Base-by-base conservation (phyloP, 2,329 filamentous ascomycete genomes). In the Trichoderma hamatum region DNA sequence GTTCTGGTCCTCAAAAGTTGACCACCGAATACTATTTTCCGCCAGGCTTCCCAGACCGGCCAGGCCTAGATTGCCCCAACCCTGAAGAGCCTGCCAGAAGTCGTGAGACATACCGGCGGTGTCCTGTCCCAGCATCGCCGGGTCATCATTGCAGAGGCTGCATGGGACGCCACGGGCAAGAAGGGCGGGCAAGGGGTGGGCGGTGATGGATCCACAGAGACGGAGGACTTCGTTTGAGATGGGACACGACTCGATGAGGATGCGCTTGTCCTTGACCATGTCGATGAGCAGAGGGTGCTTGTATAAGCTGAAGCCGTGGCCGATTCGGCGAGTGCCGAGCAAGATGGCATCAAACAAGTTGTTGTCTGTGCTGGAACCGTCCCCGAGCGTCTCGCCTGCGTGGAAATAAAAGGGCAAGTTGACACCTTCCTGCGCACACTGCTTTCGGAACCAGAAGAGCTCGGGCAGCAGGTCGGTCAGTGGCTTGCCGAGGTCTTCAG, bases 321-420 rank as follows among this genome's bases (percentile, higher is more conserved):
- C 95, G 71, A 99, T 96, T 70, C 96, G 88, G 65, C 95, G 85
- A 0, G 94, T 95, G 3, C 94, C 94, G 6, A 98, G 86, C 10
- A 97, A 82, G 16, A 98, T 86, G 0, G 94, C 94, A 77, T 97
- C 94, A 77, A 94, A 97, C 3, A 98, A 85, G 78, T 97, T 97
- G 71, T 81, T 75, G 75, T 97, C 94, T 0, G 91, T 90, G 24
- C 84, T 85, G 73, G 89, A 90, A 32, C 93, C 94, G 71, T 84
- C 82, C 28, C 93, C 93, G 0, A 97, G 87, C 39, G 89, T 93
- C 80, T 97, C 94, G 72, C 94, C 95, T 0, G 95, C 94, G 78
- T 97, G 94, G 82, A 98, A 96, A 83, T 97, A 97, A 83, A 97
- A 97, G 0, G 95, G 95, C 11, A 99, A 89, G 61, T 93, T 88